A percentile compares a stretch with the other conserved stretches of the same genome.
These are phyloP conservation scores for Hymenoscyphus repandus DNA, from an alignment of 2,329 filamentous ascomycete genomes.

Conservation along the genomic window DNA sequence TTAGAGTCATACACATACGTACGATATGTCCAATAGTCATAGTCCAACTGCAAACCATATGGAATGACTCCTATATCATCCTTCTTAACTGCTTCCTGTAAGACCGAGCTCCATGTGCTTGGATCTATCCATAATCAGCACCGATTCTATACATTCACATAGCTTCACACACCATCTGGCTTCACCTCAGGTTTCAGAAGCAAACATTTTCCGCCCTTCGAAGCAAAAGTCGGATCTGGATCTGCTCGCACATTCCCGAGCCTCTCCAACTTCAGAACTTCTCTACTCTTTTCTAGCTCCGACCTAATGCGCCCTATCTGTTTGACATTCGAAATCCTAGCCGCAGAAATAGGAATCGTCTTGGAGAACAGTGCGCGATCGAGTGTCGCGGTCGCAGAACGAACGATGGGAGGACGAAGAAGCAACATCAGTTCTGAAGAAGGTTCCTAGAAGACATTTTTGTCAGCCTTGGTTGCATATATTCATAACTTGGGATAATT, in stretches of 20 bases:
- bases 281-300: constrained; percentile 57
- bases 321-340: constrained; percentile 67
- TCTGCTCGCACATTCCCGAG: constrained; percentile 59
- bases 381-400: constrained; percentile 66
- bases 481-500: not conserved
- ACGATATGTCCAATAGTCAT: constrained; percentile 83
- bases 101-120: constrained; percentile 68
- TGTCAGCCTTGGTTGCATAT: not conserved
- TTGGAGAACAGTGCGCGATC: constrained; percentile 81
- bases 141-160: not conserved
- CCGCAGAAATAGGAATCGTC: constrained; percentile 70
- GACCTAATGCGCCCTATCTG: constrained; percentile 69
- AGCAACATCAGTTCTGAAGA: constrained; percentile 43
- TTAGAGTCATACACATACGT: constrained; percentile 29
- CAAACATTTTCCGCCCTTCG: constrained; percentile 55
- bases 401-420: constrained; percentile 76
- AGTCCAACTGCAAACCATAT: constrained; percentile 71
- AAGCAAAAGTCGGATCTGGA: constrained; percentile 49
- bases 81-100: constrained; percentile 63
- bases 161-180: constrained; percentile 37
- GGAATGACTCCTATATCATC: constrained; percentile 68
- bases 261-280: constrained; percentile 60
- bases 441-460: constrained; percentile 12
- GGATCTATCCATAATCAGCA: constrained; percentile 43
- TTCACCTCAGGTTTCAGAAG: constrained; percentile 54